phyloP scores from a whole-genome alignment of 2,329 filamentous ascomycete species.

The Xylaria hypoxylon region DNA sequence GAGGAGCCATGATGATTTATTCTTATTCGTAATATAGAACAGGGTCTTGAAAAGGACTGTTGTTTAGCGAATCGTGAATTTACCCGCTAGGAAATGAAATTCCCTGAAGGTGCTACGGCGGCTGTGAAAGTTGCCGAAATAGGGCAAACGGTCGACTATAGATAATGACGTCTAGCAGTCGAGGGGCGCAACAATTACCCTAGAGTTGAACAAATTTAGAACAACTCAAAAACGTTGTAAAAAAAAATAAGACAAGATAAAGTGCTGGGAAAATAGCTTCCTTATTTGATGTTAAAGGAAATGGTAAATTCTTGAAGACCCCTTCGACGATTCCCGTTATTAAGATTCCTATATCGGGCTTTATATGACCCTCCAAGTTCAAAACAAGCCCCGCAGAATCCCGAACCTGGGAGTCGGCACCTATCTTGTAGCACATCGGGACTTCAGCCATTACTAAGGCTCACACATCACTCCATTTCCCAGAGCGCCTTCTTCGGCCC shows the following conservation, averaged over 20 bases:
- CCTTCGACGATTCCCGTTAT: neutral
- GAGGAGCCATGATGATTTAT: conserved; percentile 62
- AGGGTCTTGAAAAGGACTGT: neutral
- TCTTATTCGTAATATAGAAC: neutral
- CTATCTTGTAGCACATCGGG: neutral
- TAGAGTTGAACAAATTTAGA: neutral
- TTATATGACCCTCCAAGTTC: conserved; percentile 27
- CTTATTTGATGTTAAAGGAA: neutral
- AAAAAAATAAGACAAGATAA: neutral
- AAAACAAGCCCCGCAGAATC: conserved; percentile 23
- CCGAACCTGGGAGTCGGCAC: conserved; percentile 17
- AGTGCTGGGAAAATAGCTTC: neutral
- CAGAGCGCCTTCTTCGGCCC: conserved; percentile 1
- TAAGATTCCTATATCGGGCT: conserved; percentile 14
- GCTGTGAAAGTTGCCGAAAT: neutral
- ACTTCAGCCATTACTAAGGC: conserved; percentile 19
- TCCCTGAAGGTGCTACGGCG: neutral
- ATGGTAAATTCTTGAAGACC: neutral
- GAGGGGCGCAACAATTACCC: conserved; percentile 12
- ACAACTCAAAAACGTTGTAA: neutral
- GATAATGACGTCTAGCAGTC: conserved; percentile 13
- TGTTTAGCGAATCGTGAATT: neutral
- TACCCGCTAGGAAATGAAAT: neutral
- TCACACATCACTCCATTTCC: conserved; percentile 16
- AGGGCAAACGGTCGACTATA: neutral